Percentiles rank a stretch among this genome's conserved stretches.
Conservation (phyloP, 495 filamentous ascomycete species). For the Cercophora samala region DNA sequence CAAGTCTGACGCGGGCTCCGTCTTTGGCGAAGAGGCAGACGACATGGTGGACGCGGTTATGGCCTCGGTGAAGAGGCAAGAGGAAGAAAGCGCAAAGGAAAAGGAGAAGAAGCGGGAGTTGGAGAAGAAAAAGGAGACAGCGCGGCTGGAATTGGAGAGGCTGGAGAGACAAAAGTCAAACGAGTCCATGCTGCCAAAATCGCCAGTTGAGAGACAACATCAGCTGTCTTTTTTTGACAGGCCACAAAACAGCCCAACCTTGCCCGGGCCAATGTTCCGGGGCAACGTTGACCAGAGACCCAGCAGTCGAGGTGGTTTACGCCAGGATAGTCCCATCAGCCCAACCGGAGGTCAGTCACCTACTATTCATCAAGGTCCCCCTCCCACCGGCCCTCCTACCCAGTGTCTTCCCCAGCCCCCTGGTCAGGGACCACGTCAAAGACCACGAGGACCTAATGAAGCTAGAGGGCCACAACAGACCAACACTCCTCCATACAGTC, state of each 20-base stretch:
- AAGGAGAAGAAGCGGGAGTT: conserved; percentile 21
- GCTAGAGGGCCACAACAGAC: background rate
- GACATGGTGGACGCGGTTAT: conserved; percentile 32
- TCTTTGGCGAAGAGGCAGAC: conserved; percentile 34
- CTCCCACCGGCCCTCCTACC: conserved; percentile 32
- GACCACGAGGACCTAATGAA: conserved; percentile 8
- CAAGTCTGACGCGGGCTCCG: conserved; percentile 25
- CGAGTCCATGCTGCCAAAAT: conserved; percentile 19
- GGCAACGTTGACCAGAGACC: conserved; percentile 28
- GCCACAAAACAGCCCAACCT: conserved; percentile 1
- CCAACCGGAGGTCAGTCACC: conserved; percentile 2
- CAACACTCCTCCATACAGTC: background rate
- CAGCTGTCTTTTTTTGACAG: background rate
- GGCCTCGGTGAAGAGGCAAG: conserved; percentile 33
- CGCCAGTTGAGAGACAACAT: conserved; percentile 5
- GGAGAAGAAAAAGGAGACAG: conserved; percentile 23
- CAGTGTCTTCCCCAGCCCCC: conserved; percentile 27
- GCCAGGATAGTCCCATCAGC: background rate
- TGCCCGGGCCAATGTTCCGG: conserved; percentile 24
- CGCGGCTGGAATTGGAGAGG: conserved; percentile 26
- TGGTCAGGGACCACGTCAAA: conserved; percentile 19
- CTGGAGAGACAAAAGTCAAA: conserved; percentile 27
- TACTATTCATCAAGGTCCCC: conserved; percentile 25
- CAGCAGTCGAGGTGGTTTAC: conserved; percentile 19
- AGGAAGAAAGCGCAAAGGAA: conserved; percentile 26